A percentile compares a stretch with the other conserved stretches of the same genome.
phyloP scores from a whole-genome alignment of 441 rosid species.

The Codiaeum variegatum region DNA sequence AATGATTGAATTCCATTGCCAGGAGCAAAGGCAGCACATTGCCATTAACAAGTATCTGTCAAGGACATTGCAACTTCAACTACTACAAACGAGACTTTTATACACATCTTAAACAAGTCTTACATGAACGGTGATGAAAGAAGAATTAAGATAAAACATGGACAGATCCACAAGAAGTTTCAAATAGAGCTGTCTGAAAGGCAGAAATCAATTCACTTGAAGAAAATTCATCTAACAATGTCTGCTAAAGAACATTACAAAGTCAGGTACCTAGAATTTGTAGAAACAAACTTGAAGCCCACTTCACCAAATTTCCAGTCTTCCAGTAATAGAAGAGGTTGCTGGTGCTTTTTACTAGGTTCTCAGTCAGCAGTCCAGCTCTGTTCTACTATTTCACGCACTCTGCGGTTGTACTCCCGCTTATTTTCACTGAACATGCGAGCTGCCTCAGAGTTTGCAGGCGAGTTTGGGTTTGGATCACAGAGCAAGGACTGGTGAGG shows the following conservation, averaged over 20 bases:
- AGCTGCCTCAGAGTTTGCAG: constrained; percentile 51
- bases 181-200: background rate
- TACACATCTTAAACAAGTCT: background rate
- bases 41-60: background rate
- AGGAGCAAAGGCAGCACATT: background rate
- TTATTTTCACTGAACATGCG: constrained; percentile 51
- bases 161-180: background rate
- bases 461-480: constrained; percentile 53
- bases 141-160: background rate
- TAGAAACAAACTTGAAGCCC: background rate
- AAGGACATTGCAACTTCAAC: background rate
- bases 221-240: background rate
- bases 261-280: background rate
- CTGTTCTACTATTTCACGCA: constrained; percentile 52
- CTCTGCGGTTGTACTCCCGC: constrained; percentile 46
- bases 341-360: background rate
- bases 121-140: background rate
- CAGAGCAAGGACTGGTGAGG: constrained; percentile 41
- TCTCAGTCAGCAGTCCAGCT: constrained; percentile 48
- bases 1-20: background rate
- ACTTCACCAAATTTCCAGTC: background rate
- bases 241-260: background rate
- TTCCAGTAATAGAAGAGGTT: background rate
- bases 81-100: background rate
- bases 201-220: constrained; percentile 3